Base-by-base conservation (phyloP, 1,139 yeast genomes). In the Hyphopichia khmerensis region DNA sequence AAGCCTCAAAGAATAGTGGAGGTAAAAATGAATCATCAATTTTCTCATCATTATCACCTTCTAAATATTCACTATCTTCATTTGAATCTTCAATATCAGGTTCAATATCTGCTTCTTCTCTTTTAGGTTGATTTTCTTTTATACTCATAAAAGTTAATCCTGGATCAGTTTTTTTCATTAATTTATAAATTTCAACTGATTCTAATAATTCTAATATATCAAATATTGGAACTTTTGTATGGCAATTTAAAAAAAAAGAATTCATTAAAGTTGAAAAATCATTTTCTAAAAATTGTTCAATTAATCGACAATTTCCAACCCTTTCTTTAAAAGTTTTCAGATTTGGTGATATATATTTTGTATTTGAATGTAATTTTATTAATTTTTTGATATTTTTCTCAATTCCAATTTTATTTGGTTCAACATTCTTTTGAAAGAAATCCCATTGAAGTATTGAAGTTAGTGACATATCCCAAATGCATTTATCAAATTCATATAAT, bases 401-500 rank as follows among this genome's bases (percentile, higher is more conserved):
- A 6, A 47, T 45, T 17, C 58, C 54, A 1, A 48, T 48, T 0
- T 47, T 40, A 0, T 60, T 35, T 9, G 49, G 51, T 4, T 55
- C 56, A 13, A 63, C 46, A 21, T 50, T 44, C 17, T 50, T 43
- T 14, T 44, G 41, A 39, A 67, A 57, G 38, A 49, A 64, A 8
- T 49, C 47, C 80, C 80, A 75, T 36, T 57, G 57, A 30, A 72
- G 42, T 2, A 71, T 48, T 17, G 68, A 55, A n/a, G 69, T 66
- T 6, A 63, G 48, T 6, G 74, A 67, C 59, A 73, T 61, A 48
- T 70, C 73, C 80, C 80, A 75, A 24, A 59, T 29, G 40, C 62
- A 59, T 18, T 43, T 48, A 40, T 56, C 60, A 41, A 51, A 53
- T 34, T 41, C 45, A 29, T 32, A 32, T 21, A 40, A 14, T 14